phyloP scores from a whole-genome alignment of 352 stramenopile species.

The Globisporangium okanoganense region DNA sequence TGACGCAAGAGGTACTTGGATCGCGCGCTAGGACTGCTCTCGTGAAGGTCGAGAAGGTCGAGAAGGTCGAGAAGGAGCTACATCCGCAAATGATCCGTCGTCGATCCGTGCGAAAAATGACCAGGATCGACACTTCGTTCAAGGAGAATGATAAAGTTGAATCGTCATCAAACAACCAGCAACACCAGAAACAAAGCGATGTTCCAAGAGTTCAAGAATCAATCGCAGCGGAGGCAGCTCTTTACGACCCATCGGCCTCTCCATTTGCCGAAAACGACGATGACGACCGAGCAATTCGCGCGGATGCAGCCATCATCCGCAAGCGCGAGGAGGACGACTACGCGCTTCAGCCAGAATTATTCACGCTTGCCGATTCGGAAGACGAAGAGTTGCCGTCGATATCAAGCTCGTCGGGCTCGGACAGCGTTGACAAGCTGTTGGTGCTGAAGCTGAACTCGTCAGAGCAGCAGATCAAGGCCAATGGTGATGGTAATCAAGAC shows the following conservation, averaged over 20 bases:
- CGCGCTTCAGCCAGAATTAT: neutral
- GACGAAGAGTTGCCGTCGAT: conserved; percentile 1
- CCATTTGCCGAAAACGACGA: conserved; percentile 1
- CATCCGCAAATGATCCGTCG: conserved; percentile 1
- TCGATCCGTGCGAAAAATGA: neutral
- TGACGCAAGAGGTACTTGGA: neutral
- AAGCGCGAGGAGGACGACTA: neutral
- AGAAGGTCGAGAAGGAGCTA: neutral
- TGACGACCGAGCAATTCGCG: conserved; percentile 8
- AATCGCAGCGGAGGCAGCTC: neutral
- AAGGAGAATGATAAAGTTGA: neutral
- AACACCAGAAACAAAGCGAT: neutral
- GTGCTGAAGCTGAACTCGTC: neutral
- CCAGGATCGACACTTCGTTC: neutral
- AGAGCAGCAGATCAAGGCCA: neutral
- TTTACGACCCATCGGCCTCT: conserved; percentile 3
- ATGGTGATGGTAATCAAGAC: neutral
- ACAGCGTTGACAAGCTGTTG: neutral
- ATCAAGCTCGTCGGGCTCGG: neutral
- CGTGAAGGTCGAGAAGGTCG: neutral
- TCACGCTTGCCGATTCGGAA: neutral
- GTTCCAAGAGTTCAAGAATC: neutral
- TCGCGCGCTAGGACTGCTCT: too few species aligned
- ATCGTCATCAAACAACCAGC: neutral
- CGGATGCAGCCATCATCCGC: conserved; percentile 8